Percentiles rank a stretch among this genome's conserved stretches.
These are phyloP conservation scores for Cladosporium sp. DNA, from an alignment of 2,329 filamentous ascomycete genomes.

Conservation along the genomic window DNA sequence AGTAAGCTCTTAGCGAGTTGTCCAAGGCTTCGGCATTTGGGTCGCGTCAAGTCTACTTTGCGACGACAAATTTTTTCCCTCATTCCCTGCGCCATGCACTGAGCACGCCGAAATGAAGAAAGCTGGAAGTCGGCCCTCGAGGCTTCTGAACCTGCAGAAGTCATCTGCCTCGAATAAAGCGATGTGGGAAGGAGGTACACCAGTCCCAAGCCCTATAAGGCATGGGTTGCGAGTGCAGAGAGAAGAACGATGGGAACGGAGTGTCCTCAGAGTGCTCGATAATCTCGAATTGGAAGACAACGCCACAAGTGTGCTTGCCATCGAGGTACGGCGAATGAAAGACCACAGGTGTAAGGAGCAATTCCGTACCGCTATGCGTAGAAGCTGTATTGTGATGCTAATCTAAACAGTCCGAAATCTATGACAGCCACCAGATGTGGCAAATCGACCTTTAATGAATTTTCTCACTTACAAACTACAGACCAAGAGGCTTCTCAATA, in stretches of 20 bases:
- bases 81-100: too few species aligned
- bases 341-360: background rate
- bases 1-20: background rate
- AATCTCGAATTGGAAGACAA: background rate
- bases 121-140: too few species aligned
- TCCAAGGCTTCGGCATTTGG: background rate
- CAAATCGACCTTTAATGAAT: too few species aligned
- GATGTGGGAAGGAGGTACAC: background rate
- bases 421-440: background rate
- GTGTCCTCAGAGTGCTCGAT: background rate
- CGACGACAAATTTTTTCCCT: too few species aligned
- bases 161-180: too few species aligned
- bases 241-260: background rate
- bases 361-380: too few species aligned
- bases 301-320: too few species aligned
- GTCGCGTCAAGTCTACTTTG: background rate
- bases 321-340: background rate
- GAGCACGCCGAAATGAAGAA: too few species aligned
- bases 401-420: background rate
- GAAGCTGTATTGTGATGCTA: background rate
- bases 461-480: background rate
- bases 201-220: background rate
- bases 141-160: too few species aligned
- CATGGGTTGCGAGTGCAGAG: background rate
- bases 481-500: constrained; percentile 25